Conservation (phyloP, 2,329 filamentous ascomycete genomes). For the Trichoderma citrinoviride region DNA sequence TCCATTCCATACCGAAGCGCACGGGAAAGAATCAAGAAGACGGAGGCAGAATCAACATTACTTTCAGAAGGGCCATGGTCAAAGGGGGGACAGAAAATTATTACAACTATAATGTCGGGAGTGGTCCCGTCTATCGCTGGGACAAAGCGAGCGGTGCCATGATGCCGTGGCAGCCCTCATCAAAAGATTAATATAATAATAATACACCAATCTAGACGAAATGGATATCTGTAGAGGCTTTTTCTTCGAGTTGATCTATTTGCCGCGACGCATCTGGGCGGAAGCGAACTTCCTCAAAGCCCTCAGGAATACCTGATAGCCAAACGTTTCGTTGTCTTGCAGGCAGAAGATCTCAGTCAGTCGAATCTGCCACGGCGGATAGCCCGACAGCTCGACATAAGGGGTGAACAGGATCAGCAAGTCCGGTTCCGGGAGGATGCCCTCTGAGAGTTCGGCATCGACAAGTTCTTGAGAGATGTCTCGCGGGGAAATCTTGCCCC, state of each 20-base stretch:
- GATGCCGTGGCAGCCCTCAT: constrained; percentile 37
- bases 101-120: constrained; percentile 78
- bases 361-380: constrained; percentile 94
- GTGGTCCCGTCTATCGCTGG: constrained; percentile 67
- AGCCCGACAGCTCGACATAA: constrained; percentile 79
- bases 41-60: constrained; percentile 71
- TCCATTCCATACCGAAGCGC: constrained; percentile 75
- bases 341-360: constrained; percentile 89
- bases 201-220: constrained; percentile 18
- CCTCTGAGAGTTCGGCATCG: constrained; percentile 78
- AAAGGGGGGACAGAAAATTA: constrained; percentile 77
- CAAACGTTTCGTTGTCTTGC: constrained; percentile 75
- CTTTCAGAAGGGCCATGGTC: constrained; percentile 68
- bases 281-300: constrained; percentile 80
- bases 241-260: constrained; percentile 38
- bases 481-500: constrained; percentile 72
- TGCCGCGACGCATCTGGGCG: constrained; percentile 84
- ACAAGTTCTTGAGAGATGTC: constrained; percentile 86
- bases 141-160: constrained; percentile 53
- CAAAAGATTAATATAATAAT: constrained; percentile 16
- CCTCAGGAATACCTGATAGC: constrained; percentile 89
- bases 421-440: constrained; percentile 85
- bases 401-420: constrained; percentile 84
- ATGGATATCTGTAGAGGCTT: constrained; percentile 16
- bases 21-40: constrained; percentile 62